These are phyloP conservation scores for Citrus sp. DNA, from an alignment of 345 rosid species.

Conservation along the genomic window DNA sequence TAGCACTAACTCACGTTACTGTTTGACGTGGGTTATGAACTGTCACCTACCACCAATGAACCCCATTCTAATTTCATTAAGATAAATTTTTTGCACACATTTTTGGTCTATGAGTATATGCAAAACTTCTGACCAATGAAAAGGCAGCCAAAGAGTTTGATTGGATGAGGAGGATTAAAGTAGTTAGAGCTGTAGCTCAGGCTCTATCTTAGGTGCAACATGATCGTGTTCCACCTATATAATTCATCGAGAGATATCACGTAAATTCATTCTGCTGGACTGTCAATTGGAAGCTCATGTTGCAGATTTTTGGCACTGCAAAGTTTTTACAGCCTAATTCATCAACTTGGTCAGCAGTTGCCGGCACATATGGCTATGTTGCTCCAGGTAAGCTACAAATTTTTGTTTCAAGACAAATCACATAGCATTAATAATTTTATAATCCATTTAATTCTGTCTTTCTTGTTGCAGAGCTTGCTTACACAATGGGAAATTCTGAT, in stretches of 20 bases:
- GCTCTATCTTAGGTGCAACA: constrained; percentile 14
- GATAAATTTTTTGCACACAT: no score
- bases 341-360: neutral
- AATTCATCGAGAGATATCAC: constrained; percentile 22
- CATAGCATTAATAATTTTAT: neutral
- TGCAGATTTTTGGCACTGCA: constrained; percentile 11
- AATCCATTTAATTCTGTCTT: neutral
- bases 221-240: neutral
- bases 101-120: no score
- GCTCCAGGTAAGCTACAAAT: neutral
- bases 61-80: no score
- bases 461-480: constrained; percentile 4
- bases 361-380: neutral
- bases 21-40: no score
- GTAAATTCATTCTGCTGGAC: constrained; percentile 13
- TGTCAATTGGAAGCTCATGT: constrained; percentile 19
- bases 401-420: no score
- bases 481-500: constrained; percentile 1
- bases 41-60: no score
- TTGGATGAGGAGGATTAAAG: constrained; percentile 23
- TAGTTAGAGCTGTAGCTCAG: constrained; percentile 12
- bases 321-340: neutral
- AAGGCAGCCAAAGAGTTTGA: constrained; percentile 14
- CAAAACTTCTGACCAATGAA: constrained; percentile 5
- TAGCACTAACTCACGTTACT: no score